Evolutionary conservation across 495 filamentous ascomycete genomes (phyloP), one percentile per base, ranked within the genome.

Genomic region (Trichocladium antarcticum): DNA sequence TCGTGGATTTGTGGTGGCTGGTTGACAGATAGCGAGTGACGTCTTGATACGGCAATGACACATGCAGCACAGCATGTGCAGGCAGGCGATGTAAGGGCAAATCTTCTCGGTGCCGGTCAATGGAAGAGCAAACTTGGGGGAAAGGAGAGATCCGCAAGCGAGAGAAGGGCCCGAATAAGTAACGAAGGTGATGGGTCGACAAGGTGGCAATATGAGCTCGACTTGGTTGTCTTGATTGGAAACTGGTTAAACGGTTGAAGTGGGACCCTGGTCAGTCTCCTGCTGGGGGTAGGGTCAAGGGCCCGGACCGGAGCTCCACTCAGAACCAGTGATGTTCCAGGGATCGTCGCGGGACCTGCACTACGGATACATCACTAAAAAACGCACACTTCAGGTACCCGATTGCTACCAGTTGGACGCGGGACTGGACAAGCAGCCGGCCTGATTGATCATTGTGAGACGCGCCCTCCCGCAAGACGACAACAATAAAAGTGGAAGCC

Each of bases 191-290:
- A 48, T 32, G 12, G 37, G 39, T 16, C 10, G 32, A 28, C 3
- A 37, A 38, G 51, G 55, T 56, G 55, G 55, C 58, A 58, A 60
- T 49, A 47, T 42, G 15, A 47, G 8, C 42, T 45, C 38, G 43
- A 44, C 27, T 37, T 51, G 56, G 42, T 24, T 40, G 42, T 47
- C 43, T 47, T 55, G 46, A 42, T 43, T 52, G 55, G 60, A 62
- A 59, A 57, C 59, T 62, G 49, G 57, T 53, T 47, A 59, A 62
- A 60, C 57, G 55, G 55, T 29, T 62, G 57, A 62, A 62, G 54
- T 27, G 32, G 52, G 55, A 42, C 49, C 58, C 59, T 43, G 55
- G 47, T 54, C 32, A 51, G 51, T 47, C 54, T 51, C 47, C 12
- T 29, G 31, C 31, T 45, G 41, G 31, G 11, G 19, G 31, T n/a